A percentile compares a stretch with the other conserved stretches of the same genome.
These are phyloP conservation scores for Chaetomiaceae sp. DNA, from an alignment of 2,329 filamentous ascomycete species.

Conservation along the genomic window DNA sequence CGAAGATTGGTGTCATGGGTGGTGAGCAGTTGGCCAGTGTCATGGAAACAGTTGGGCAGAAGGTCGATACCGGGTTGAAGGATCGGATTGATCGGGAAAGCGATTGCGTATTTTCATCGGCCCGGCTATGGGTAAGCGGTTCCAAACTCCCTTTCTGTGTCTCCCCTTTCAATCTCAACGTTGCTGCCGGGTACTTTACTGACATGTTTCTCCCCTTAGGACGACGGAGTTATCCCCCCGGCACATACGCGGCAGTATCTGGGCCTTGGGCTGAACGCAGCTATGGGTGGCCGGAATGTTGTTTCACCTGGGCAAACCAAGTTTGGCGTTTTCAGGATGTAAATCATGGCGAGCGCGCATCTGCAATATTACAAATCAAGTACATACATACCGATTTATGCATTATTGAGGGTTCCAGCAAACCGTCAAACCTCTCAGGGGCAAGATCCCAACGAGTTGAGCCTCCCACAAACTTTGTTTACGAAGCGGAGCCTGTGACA, in stretches of 20 bases:
- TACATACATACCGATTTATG: no score
- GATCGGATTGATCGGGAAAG: constrained; percentile 85
- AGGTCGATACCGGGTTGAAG: constrained; percentile 73
- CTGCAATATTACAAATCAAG: no score
- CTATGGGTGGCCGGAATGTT: constrained; percentile 63
- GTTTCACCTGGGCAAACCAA: constrained; percentile 58
- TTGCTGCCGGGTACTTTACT: not conserved
- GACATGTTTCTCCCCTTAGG: constrained; percentile 38
- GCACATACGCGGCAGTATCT: constrained; percentile 70
- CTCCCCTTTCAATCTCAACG: not conserved
- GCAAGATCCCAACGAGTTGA: no score
- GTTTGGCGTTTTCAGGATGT: constrained; percentile 84
- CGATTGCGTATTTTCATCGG: constrained; percentile 81
- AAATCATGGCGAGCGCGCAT: constrained; percentile 25
- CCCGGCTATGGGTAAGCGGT: constrained; percentile 72
- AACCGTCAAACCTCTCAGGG: no score
- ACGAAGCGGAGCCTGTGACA: no score
- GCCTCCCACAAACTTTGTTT: no score
- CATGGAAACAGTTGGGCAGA: constrained; percentile 90
- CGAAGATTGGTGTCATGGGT: constrained; percentile 95
- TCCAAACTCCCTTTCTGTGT: constrained; percentile 4
- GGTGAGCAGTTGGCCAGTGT: constrained; percentile 85
- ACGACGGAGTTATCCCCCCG: constrained; percentile 76
- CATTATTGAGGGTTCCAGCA: no score
- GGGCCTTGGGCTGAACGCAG: constrained; percentile 66